Evolutionary conservation across 306 rosid genomes (phyloP).

Genomic region (Dryas alaskensis): DNA sequence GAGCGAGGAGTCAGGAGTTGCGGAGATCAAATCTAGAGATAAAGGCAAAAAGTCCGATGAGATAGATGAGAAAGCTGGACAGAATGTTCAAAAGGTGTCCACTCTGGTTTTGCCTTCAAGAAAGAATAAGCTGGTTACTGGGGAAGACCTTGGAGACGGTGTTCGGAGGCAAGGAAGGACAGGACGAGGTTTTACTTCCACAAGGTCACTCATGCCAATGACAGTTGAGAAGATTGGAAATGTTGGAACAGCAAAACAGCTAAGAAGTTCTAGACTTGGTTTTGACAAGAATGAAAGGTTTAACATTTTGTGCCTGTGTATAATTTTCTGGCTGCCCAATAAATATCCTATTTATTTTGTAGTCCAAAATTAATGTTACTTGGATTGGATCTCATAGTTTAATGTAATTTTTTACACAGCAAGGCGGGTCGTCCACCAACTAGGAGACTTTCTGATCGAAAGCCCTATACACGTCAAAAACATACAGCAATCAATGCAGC

Average conservation of each 20-base stretch:
- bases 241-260: conserved; percentile 93
- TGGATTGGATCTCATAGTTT: conserved; percentile 32
- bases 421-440: conserved; percentile 99
- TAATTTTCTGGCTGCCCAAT: conserved; percentile 25
- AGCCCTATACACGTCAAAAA: conserved; percentile 89
- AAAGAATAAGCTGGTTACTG: conserved; percentile 70
- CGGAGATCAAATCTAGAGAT: conserved; percentile 71
- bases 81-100: conserved; percentile 66
- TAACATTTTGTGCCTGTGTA: conserved; percentile 25
- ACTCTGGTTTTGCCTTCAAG: conserved; percentile 55
- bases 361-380: conserved; percentile 17
- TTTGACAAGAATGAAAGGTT: conserved; percentile 87
- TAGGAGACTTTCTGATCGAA: conserved; percentile 90
- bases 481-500: conserved; percentile 60
- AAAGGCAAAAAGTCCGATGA: conserved; percentile 71
- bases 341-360: not conserved
- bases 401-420: conserved; percentile 56
- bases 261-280: conserved; percentile 80
- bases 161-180: conserved; percentile 97
- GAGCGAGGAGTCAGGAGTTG: conserved; percentile 95
- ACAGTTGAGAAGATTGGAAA: conserved; percentile 69
- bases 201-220: conserved; percentile 67
- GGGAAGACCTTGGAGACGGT: conserved; percentile 94
- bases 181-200: conserved; percentile 62
- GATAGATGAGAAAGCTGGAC: conserved; percentile 69